Evolutionary conservation across 2,329 filamentous ascomycete species (phyloP), one percentile per base, ranked within the genome.

Genomic region (Pseudocercospora vitis): DNA sequence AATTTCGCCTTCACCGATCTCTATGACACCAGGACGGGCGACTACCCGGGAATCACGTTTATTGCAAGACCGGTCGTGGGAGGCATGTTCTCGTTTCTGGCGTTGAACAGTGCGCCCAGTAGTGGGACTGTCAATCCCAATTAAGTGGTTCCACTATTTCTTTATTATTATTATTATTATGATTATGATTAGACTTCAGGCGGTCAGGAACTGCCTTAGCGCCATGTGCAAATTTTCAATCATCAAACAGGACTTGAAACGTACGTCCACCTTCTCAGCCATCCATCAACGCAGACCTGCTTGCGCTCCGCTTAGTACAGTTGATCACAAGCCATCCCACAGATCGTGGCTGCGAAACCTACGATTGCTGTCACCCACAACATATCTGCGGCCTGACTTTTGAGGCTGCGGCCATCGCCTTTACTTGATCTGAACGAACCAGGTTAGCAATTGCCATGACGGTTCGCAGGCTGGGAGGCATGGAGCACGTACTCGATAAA

Each of bases 21-120:
- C 14, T 82, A 81, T 59, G 72, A 80, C 48, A 76, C 78, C 1
- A 59, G 65, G n/a, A 68, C 60, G 11, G 79, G 76, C 63, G 62
- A 65, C 42, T 68, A 65, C 53, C 63, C 65, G 16, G 59, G 53
- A 1, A 50, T 59, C 23, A 54, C 42, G 1, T 81, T 81, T 61
- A 72, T 75, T 45, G 76, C 76, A 7, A 70, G 80, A 19, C 79
- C 80, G 2, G 78, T 79, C 2, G 68, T 81, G 45, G 80, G 79
- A 0, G 79, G 77, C 1, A 65, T 73, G 26, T 82, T 80, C 68
- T 73, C 78, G 16, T 63, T 78, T 44, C 65, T 82, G 54, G 70
- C 69, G 28, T 58, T 72, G 59, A 55, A 74, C 8, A 60, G 62
- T 42, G 61, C 61, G 26, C 62, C 62, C 21, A 61, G 24, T 11